Conservation (phyloP, 2,329 filamentous ascomycete genomes). For the Penicillium sp. region DNA sequence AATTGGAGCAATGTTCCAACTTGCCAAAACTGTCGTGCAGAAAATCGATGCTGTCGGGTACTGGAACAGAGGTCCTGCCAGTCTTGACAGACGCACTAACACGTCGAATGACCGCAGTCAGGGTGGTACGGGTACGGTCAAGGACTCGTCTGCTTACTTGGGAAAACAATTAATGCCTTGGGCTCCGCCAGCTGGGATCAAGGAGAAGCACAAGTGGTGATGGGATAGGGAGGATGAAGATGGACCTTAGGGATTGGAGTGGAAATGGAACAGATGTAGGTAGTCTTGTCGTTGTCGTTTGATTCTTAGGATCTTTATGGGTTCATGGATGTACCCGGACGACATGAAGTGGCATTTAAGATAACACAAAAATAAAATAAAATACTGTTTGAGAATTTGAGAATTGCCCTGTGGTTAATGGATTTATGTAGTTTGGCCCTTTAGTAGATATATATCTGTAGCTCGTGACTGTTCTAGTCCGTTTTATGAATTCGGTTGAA, state of each 20-base stretch:
- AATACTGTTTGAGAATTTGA: neutral
- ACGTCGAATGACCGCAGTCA: neutral
- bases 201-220: neutral
- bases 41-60: conserved; percentile 42
- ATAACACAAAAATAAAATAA: neutral
- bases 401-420: neutral
- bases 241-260: neutral
- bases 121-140: neutral
- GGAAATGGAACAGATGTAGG: neutral
- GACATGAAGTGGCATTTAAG: neutral
- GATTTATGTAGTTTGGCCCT: neutral
- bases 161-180: neutral
- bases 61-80: conserved; percentile 23
- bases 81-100: neutral
- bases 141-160: neutral
- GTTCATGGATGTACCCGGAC: neutral
- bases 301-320: neutral
- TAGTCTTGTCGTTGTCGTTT: neutral
- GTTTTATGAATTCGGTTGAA: too few relatives aligned
- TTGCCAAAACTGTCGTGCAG: conserved; percentile 36
- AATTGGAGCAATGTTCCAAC: conserved; percentile 13
- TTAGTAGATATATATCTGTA: neutral
- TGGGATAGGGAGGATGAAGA: neutral
- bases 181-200: neutral
- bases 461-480: too few relatives aligned